Base-by-base conservation (phyloP, 2,329 filamentous ascomycete genomes). In the Sporothrix curviconia region DNA sequence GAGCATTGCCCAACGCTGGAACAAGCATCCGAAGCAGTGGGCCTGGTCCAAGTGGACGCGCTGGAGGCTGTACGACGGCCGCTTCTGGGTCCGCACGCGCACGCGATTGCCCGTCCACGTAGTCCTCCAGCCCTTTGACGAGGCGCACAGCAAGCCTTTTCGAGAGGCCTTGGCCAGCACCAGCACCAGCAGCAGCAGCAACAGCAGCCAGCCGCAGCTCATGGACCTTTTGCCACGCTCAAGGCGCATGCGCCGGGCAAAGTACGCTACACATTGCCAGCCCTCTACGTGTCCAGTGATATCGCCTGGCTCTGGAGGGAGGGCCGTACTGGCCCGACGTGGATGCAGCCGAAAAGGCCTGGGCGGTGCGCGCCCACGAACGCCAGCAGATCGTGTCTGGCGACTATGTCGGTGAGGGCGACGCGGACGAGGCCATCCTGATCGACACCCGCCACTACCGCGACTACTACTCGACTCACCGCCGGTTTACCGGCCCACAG, bases 41-140 rank as follows among this genome's bases (percentile, higher is more conserved):
- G 59, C 60, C 7, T 68, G 68, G 67, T 58, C 63, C 1, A 4
- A n/a, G 3, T 72, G 70, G 71, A 59, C 57, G 36, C 60, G 53
- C 1, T 75, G 74, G 70, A 59, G 63, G 47, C 66, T 79, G 55
- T 87, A 77, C 71, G 84, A 87, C 66, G 79, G 81, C 0, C 79
- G 84, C 2, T 86, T 78, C 68, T 87, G 84, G 84, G 68, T 85
- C 15, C 73, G 76, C 15, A 56, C 83, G 9, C 68, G 69, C 19
- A 69, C 74, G 47, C 74, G 75, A 5, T 68, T 76, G 7, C 74
- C 74, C 3, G 71, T 71, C 51, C 66, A 67, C 14, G 69, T 80
- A 15, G 66, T 70, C 17, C 61, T 83, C 2, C 72, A 71, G 34
- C 81, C 81, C 0, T 78, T 80, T 62, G 66, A 71, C 2, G 61